A percentile compares a stretch with the other conserved stretches of the same genome.
phyloP scores from a whole-genome alignment of 2,329 filamentous ascomycete species.

The Microsporum ferrugineum region DNA sequence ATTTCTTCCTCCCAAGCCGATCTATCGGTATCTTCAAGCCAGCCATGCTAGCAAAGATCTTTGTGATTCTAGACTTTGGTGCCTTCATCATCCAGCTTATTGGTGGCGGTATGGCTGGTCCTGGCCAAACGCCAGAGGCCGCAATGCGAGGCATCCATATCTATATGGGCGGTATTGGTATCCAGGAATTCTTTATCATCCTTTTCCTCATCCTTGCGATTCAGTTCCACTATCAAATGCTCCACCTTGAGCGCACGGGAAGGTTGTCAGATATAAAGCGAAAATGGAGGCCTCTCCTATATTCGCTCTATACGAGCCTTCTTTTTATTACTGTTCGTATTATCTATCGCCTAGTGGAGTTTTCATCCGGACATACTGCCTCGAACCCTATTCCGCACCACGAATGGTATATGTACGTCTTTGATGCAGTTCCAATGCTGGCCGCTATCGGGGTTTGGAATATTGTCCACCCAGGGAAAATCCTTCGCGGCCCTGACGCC shows the following conservation, averaged over 20 bases:
- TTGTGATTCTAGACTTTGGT: slow-evolving; percentile 34
- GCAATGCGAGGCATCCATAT: slow-evolving; percentile 19
- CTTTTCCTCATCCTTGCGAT: slow-evolving; percentile 41
- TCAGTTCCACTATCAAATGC: slow-evolving; percentile 37
- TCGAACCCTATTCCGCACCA: slow-evolving; percentile 26
- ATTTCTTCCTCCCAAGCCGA: slow-evolving; percentile 33
- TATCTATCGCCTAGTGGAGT: slow-evolving; percentile 50
- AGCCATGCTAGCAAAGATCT: slow-evolving; percentile 27
- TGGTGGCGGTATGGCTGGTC: slow-evolving; percentile 15
- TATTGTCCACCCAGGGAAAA: slow-evolving; percentile 27
- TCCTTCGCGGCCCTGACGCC: slow-evolving; percentile 21
- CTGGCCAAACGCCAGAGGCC: slow-evolving; percentile 9
- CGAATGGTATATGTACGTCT: slow-evolving; percentile 29
- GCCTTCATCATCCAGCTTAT: slow-evolving; percentile 16
- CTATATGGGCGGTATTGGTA: slow-evolving; percentile 26
- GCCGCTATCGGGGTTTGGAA: slow-evolving; percentile 27
- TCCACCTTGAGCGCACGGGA: slow-evolving; percentile 27
- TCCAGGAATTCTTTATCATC: slow-evolving; percentile 45
- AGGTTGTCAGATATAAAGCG: slow-evolving; percentile 31
- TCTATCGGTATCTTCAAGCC: slow-evolving; percentile 30
- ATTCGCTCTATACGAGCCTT: slow-evolving; percentile 43
- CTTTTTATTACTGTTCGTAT: slow-evolving; percentile 43
- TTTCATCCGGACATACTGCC: slow-evolving; percentile 39
- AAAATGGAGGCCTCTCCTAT: slow-evolving; percentile 29
- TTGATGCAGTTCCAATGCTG: slow-evolving; percentile 33